phyloP scores from a whole-genome alignment of 805 yeast species.

The Spathaspora hagerdaliae region DNA sequence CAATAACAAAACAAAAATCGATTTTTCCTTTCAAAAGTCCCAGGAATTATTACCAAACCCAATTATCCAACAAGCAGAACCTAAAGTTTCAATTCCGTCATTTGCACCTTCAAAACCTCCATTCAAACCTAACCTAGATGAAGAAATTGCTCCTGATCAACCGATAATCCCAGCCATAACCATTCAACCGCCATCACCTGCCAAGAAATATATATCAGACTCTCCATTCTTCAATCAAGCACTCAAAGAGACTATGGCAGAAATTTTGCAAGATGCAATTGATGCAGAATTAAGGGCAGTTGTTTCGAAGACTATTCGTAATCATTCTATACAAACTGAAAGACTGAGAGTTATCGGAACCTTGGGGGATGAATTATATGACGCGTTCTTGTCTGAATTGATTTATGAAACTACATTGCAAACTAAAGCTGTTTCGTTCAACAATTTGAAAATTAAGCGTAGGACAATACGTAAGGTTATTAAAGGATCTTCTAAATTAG shows the following conservation, averaged over 20 bases:
- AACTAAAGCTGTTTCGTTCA: slow-evolving; percentile 41
- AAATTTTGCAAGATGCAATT: slow-evolving; percentile 19
- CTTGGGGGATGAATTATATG: slow-evolving; percentile 49
- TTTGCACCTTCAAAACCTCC: background rate
- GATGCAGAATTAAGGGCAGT: slow-evolving; percentile 19
- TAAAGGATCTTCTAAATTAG: slow-evolving; percentile 17
- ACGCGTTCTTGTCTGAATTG: slow-evolving; percentile 60
- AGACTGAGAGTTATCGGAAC: slow-evolving; percentile 24
- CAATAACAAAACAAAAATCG: background rate
- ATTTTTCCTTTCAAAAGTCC: background rate
- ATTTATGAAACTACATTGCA: slow-evolving; percentile 41
- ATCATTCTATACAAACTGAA: slow-evolving; percentile 18
- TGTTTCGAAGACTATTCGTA: slow-evolving; percentile 21
- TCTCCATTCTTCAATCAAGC: slow-evolving; percentile 26
- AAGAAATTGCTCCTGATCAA: background rate
- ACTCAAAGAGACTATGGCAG: slow-evolving; percentile 14
- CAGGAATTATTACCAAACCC: background rate
- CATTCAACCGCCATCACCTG: slow-evolving; percentile 1
- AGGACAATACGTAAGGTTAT: slow-evolving; percentile 27
- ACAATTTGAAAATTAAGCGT: slow-evolving; percentile 27
- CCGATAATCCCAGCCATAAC: background rate
- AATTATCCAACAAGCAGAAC: background rate
- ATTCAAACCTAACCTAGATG: background rate
- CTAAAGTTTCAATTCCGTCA: background rate
- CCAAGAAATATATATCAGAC: slow-evolving; percentile 16